These are phyloP conservation scores for Venturia aucupariae DNA, from an alignment of 2,329 filamentous ascomycete species.

Conservation along the genomic window DNA sequence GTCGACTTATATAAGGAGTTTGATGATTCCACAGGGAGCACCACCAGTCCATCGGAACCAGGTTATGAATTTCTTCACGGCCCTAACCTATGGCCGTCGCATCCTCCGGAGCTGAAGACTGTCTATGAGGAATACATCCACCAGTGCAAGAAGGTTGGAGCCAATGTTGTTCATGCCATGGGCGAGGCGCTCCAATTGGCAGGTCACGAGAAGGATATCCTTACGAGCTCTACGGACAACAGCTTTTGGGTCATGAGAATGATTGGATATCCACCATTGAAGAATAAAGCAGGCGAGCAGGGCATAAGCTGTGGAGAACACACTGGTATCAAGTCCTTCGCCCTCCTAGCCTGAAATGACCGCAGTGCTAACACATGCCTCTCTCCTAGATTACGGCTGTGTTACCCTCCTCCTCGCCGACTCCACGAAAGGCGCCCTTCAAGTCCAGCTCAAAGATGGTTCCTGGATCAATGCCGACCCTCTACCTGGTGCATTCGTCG, in stretches of 20 bases:
- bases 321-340: conserved; percentile 3
- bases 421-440: conserved; percentile 33
- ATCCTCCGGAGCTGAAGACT: conserved; percentile 22
- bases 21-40: conserved; percentile 20
- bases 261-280: conserved; percentile 29
- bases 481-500: conserved; percentile 35
- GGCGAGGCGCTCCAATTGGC: conserved; percentile 28
- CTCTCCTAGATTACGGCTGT: conserved; percentile 36
- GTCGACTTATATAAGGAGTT: conserved; percentile 33
- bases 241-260: conserved; percentile 34
- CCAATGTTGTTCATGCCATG: conserved; percentile 30
- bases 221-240: conserved; percentile 24
- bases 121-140: conserved; percentile 27
- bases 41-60: conserved; percentile 18
- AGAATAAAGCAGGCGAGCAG: conserved; percentile 15
- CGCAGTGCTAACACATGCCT: neutral
- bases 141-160: conserved; percentile 23
- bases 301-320: conserved; percentile 33
- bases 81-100: conserved; percentile 34
- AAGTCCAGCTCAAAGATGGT: conserved; percentile 33
- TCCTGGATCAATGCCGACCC: conserved; percentile 39
- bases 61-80: conserved; percentile 29
- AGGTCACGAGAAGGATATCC: conserved; percentile 24
- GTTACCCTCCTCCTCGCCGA: conserved; percentile 39
- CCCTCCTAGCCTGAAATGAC: neutral